Conservation (phyloP, 2,329 filamentous ascomycete species). For the Apiospora aurea region DNA sequence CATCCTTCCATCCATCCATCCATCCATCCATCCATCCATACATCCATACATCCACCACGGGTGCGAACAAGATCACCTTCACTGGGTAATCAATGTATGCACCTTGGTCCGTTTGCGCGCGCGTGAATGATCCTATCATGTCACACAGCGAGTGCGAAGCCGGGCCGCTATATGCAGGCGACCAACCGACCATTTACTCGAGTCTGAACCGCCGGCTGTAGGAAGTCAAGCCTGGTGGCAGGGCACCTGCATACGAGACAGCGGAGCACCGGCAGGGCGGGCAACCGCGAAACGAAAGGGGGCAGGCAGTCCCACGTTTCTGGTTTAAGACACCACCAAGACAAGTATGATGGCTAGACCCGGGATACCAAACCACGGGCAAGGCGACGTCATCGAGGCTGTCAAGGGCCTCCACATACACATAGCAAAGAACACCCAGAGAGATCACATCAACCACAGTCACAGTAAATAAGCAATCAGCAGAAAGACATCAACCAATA, state of each 20-base stretch:
- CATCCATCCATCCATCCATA: too few species aligned
- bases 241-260: background rate
- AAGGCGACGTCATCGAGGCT: background rate
- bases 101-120: too few species aligned
- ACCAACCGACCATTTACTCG: background rate
- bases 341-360: background rate
- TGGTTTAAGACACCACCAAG: background rate
- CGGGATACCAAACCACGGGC: background rate
- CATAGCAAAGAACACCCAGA: background rate
- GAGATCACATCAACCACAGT: background rate
- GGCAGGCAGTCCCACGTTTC: background rate
- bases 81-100: too few species aligned
- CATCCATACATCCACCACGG: too few species aligned
- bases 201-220: background rate
- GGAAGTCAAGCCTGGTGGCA: background rate
- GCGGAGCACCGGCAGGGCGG: background rate
- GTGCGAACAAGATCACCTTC: too few species aligned
- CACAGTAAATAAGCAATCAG: background rate
- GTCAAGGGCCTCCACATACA: background rate
- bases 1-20: too few species aligned
- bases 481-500: background rate
- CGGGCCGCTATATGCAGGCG: background rate
- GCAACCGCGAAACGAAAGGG: background rate
- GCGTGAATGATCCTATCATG: too few species aligned
- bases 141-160: too few species aligned